Evolutionary conservation across 768 basidiomycete genomes (phyloP), one percentile per base, ranked within the genome.

Genomic region (Imleria badia): DNA sequence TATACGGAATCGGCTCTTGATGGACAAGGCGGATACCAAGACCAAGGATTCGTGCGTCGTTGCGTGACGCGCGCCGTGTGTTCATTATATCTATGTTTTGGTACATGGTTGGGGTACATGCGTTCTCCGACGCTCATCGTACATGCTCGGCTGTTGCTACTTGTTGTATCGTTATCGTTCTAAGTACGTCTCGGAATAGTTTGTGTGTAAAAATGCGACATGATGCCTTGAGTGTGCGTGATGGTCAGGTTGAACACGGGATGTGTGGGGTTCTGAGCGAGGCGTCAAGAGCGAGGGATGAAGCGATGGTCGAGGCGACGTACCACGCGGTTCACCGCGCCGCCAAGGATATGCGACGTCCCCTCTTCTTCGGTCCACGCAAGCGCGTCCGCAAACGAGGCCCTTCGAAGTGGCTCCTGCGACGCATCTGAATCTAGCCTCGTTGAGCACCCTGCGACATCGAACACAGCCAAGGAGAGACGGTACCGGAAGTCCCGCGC

Each of bases 191-290:
- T 66, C 13, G 81, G 81, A 26, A 83, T 58, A 0, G 56, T 69
- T 56, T 91, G 89, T 3, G 76, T 73, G 68, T 92, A 92, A 64
- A 91, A 92, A 69, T 89, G 76, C 12, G 78, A 73, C 82, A 92
- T 84, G 19, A 92, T 78, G 0, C 66, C 79, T 58, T 86, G 80
- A 4, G 81, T 70, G 58, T 91, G 83, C 0, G 89, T 83, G 5
- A 83, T 74, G 0, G 89, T 86, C 45, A 93, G 70, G 58, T 91
- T 89, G 71, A 91, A 87, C 14, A 92, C 56, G 0, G 91, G 91
- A 56, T 90, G 87, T 0, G 87, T 89, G 7, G 90, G 88, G 62
- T 94, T 94, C 89, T 92, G 55, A 6, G 12, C 17, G 12, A 3
- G 36, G n/a, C 35, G n/a, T 17, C 55, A 34, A n/a, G 14, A 2